Evolutionary conservation across 2,329 filamentous ascomycete species (phyloP).

Genomic region (Huntiella bhutanensis): DNA sequence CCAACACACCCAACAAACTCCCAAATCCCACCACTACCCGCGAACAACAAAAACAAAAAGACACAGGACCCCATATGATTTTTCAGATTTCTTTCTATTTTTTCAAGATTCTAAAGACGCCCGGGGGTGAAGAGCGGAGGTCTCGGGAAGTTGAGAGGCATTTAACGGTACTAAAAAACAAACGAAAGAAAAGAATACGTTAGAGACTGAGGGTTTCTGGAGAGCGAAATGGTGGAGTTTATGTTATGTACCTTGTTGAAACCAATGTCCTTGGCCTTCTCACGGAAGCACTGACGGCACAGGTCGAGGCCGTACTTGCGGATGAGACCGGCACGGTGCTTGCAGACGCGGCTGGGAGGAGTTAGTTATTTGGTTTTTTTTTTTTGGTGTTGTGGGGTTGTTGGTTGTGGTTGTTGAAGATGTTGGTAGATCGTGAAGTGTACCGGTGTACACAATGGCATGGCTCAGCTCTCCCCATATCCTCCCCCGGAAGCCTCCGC

Average conservation of each 20-base stretch:
- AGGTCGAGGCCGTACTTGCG: conserved; percentile 97
- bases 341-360: conserved; percentile 43
- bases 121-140: no score
- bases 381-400: neutral
- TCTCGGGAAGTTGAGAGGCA: conserved; percentile 9
- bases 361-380: neutral
- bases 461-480: no score
- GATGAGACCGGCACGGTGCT: conserved; percentile 96
- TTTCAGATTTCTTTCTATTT: conserved; percentile 12
- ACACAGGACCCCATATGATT: neutral
- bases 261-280: conserved; percentile 54
- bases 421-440: no score
- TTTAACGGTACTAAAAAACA: conserved; percentile 10
- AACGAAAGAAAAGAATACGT: neutral
- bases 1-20: neutral
- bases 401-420: no score
- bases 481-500: no score
- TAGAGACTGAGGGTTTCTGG: neutral
- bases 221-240: no score
- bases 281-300: conserved; percentile 63
- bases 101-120: neutral
- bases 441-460: no score
- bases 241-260: conserved; percentile 44
- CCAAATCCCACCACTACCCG: neutral
- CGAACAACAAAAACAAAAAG: neutral